These are phyloP conservation scores for Scenedesmus sp. DNA, from an alignment of 163 green algal genomes.

Conservation along the genomic window DNA sequence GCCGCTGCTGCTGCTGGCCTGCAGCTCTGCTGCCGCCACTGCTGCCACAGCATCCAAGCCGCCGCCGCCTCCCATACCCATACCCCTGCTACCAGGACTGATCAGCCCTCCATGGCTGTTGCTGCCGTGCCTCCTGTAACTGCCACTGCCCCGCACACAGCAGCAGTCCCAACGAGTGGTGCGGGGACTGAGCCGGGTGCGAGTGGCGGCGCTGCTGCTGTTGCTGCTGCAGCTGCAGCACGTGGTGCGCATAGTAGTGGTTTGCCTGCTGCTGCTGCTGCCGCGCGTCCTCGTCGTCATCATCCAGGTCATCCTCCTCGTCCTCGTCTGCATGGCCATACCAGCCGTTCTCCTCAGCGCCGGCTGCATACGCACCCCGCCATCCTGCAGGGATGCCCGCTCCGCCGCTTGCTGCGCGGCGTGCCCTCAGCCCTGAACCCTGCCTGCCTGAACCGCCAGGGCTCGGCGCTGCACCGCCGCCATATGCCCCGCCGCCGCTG, in stretches of 20 bases:
- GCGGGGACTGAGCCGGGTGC: constrained; percentile 12
- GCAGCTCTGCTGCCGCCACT: constrained; percentile 48
- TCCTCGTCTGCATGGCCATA: constrained; percentile 7
- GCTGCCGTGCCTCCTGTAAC: background rate
- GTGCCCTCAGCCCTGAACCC: background rate
- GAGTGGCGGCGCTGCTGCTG: constrained; percentile 36
- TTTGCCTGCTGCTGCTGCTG: constrained; percentile 26
- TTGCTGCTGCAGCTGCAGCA: constrained; percentile 35
- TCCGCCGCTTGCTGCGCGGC: background rate
- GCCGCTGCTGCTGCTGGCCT: constrained; percentile 50
- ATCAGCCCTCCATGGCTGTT: background rate
- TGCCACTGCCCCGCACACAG: constrained; percentile 13
- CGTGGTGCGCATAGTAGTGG: background rate
- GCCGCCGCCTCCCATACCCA: background rate
- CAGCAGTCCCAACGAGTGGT: constrained; percentile 27
- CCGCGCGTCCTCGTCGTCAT: background rate
- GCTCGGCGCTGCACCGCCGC: background rate
- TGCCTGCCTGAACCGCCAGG: background rate
- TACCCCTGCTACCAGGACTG: constrained; percentile 1
- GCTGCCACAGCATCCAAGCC: constrained; percentile 47
- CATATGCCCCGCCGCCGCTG: background rate
- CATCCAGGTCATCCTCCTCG: background rate
- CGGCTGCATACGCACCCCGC: background rate
- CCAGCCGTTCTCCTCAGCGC: background rate
- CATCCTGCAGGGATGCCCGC: constrained; percentile 5